Percentiles rank a stretch among this genome's conserved stretches.
phyloP scores from a whole-genome alignment of 257 asterid species.

The Plantago major region DNA sequence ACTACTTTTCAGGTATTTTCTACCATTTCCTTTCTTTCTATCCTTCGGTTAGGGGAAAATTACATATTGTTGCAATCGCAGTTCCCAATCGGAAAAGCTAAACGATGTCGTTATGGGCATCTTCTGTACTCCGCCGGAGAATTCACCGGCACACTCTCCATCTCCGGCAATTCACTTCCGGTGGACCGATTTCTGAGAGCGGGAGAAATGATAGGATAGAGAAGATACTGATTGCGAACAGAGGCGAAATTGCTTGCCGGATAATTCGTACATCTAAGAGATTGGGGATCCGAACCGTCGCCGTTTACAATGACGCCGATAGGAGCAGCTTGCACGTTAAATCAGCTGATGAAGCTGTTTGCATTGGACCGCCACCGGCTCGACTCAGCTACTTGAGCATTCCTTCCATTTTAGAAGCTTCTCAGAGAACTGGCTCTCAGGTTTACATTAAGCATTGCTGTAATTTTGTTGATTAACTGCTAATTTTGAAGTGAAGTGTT shows the following conservation, averaged over 20 bases:
- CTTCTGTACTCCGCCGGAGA: conserved; percentile 50
- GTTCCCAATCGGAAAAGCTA: background rate
- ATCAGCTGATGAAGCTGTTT: conserved; percentile 88
- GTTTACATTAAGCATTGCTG: conserved; percentile 23
- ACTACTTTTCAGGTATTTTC: too few species aligned
- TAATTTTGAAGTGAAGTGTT: background rate
- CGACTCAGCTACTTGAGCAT: conserved; percentile 87
- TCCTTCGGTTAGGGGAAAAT: too few species aligned
- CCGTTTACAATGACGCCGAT: conserved; percentile 90
- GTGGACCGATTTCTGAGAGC: too few species aligned
- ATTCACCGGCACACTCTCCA: conserved; percentile 16
- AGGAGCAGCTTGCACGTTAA: conserved; percentile 75
- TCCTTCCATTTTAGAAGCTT: conserved; percentile 68
- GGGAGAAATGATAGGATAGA: conserved; percentile 38
- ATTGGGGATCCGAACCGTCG: conserved; percentile 81
- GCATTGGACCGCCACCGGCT: conserved; percentile 90
- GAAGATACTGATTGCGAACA: conserved; percentile 78
- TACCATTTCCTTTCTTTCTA: too few species aligned
- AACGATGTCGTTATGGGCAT: conserved; percentile 44
- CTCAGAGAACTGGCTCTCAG: conserved; percentile 76
- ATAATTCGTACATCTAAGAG: conserved; percentile 72
- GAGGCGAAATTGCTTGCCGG: conserved; percentile 98
- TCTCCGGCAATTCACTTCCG: conserved; percentile 38
- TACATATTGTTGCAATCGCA: too few species aligned
- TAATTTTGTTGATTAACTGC: background rate